Evolutionary conservation across 2,329 filamentous ascomycete species (phyloP).

Genomic region (Zalaria obscura): DNA sequence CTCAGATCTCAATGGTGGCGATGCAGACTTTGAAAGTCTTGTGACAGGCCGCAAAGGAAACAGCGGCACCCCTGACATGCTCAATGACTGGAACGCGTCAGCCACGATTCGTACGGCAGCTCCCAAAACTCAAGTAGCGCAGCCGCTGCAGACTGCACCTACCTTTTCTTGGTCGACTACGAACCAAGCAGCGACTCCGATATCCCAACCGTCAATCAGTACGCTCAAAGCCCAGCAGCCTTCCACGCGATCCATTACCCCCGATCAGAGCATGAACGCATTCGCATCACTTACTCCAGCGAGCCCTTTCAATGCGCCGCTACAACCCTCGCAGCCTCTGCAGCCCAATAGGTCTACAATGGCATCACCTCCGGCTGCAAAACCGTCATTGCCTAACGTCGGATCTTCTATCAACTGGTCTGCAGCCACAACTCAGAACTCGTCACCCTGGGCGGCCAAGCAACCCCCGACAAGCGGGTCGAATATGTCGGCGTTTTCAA

Average conservation of each 20-base stretch:
- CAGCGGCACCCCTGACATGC: slow-evolving; percentile 20
- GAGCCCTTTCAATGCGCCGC: slow-evolving; percentile 17
- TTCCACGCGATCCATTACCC: slow-evolving; percentile 17
- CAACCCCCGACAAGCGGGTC: slow-evolving; percentile 6
- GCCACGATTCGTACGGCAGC: slow-evolving; percentile 15
- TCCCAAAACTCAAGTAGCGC: slow-evolving; percentile 5
- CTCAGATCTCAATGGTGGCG: slow-evolving; percentile 29
- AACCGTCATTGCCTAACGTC: slow-evolving; percentile 8
- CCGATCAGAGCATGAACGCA: slow-evolving; percentile 17
- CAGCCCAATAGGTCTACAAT: slow-evolving; percentile 7
- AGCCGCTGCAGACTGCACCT: slow-evolving; percentile 12
- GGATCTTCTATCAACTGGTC: slow-evolving; percentile 39
- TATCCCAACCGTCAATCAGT: slow-evolving; percentile 2
- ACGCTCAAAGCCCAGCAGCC: slow-evolving; percentile 7
- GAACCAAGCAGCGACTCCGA: background rate
- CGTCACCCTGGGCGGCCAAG: slow-evolving; percentile 6
- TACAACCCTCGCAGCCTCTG: slow-evolving; percentile 15
- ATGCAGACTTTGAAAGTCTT: slow-evolving; percentile 74
- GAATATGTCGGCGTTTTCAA: slow-evolving; percentile 37
- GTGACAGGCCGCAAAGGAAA: slow-evolving; percentile 59
- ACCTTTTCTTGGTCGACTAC: slow-evolving; percentile 32
- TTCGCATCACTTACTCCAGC: slow-evolving; percentile 20
- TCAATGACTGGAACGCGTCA: slow-evolving; percentile 29
- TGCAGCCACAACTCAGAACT: slow-evolving; percentile 16
- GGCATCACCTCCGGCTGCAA: slow-evolving; percentile 8